Percentiles rank a stretch among this genome's conserved stretches.
Evolutionary conservation across 257 asterid species (phyloP).

Genomic region (Gynochthodes officinalis): DNA sequence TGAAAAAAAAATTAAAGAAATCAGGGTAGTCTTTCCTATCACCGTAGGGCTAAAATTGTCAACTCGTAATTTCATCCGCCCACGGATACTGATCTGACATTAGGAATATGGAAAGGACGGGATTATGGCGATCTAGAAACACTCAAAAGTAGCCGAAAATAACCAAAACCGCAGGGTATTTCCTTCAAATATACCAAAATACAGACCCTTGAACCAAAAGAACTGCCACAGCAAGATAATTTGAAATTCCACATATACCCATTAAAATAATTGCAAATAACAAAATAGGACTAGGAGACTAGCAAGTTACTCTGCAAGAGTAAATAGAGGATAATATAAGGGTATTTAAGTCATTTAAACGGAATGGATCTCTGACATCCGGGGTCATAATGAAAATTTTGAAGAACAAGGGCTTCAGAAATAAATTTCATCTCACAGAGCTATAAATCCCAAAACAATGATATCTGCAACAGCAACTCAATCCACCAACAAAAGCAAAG

Average conservation of each 20-base stretch:
- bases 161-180: constrained; percentile 11
- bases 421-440: constrained; percentile 9
- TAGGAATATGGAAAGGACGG: background rate
- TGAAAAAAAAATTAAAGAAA: too few species aligned
- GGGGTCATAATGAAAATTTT: constrained; percentile 9
- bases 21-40: too few species aligned
- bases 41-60: constrained; percentile 33
- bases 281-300: too few species aligned
- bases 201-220: background rate
- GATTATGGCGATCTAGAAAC: constrained; percentile 15
- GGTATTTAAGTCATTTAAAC: constrained; percentile 6
- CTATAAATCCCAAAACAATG: constrained; percentile 15
- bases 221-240: background rate
- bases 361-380: background rate
- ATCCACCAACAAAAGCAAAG: constrained; percentile 42
- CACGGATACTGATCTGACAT: constrained; percentile 10
- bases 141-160: background rate
- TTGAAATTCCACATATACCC: background rate
- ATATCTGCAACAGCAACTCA: constrained; percentile 51
- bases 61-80: constrained; percentile 9
- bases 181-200: background rate
- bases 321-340: background rate
- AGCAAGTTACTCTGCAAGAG: background rate
- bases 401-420: background rate
- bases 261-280: background rate